phyloP scores from a whole-genome alignment of 1,284 basidiomycete genomes.

The Waitea zeae region DNA sequence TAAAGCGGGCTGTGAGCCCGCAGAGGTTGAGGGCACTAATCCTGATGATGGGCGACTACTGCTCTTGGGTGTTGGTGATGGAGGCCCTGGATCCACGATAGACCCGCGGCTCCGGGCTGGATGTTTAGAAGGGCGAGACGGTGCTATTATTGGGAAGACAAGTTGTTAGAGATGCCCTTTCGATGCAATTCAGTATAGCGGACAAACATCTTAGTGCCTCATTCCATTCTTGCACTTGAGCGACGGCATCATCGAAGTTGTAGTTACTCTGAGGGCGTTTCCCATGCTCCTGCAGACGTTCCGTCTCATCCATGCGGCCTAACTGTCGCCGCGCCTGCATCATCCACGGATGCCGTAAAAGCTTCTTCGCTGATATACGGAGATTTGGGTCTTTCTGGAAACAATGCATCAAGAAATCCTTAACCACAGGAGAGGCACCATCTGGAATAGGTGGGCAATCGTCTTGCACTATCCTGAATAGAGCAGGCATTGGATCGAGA shows the following conservation, averaged over 20 bases:
- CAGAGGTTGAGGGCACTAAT: slow-evolving; percentile 1
- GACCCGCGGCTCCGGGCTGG: slow-evolving; percentile 22
- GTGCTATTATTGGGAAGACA: slow-evolving; percentile 23
- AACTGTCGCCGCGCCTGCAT: slow-evolving; percentile 66
- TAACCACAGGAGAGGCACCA: slow-evolving; percentile 83
- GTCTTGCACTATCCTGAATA: slow-evolving; percentile 96
- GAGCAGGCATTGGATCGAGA: slow-evolving; percentile 93
- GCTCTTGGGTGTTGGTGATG: slow-evolving; percentile 10
- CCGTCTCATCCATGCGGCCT: slow-evolving; percentile 18
- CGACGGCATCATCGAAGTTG: slow-evolving; percentile 86
- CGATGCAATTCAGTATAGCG: no score
- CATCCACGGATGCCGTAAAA: slow-evolving; percentile 95
- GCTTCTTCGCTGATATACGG: slow-evolving; percentile 84
- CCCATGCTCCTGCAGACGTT: slow-evolving; percentile 7
- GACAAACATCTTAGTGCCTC: slow-evolving; percentile 78
- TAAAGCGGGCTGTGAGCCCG: slow-evolving; percentile 5
- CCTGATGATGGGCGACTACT: neutral
- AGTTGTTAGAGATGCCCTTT: no score
- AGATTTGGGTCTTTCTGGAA: slow-evolving; percentile 97
- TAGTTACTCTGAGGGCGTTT: slow-evolving; percentile 52
- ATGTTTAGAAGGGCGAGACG: slow-evolving; percentile 44
- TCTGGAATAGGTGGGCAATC: slow-evolving; percentile 93
- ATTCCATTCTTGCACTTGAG: slow-evolving; percentile 97
- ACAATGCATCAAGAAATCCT: slow-evolving; percentile 93
- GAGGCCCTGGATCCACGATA: slow-evolving; percentile 14